These are phyloP conservation scores for Rhipidocladum racemiflorum DNA, from an alignment of 176 grass and related monocot species.

Conservation along the genomic window DNA sequence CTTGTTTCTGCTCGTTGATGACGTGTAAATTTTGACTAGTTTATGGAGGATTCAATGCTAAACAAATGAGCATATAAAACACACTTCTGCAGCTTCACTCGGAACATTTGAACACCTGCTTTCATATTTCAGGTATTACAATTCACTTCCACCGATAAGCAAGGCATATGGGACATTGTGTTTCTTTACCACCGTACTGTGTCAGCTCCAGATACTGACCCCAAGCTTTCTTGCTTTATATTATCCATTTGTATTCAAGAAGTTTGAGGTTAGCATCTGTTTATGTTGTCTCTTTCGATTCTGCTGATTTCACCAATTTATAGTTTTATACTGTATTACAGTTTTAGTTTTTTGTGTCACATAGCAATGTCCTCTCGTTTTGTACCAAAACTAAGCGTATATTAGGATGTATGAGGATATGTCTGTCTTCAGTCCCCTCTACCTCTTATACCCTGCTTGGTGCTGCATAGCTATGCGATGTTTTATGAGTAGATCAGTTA, in stretches of 20 bases:
- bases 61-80: neutral
- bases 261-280: conserved; percentile 57
- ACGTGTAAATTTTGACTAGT: neutral
- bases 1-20: neutral
- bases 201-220: conserved; percentile 34
- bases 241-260: conserved; percentile 49
- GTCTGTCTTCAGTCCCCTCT: neutral
- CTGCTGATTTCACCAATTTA: neutral
- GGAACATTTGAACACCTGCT: neutral
- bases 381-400: neutral
- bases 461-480: neutral
- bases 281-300: conserved; percentile 7
- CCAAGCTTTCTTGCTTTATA: neutral
- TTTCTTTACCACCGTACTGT: conserved; percentile 53
- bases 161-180: conserved; percentile 87
- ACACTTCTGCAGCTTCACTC: neutral
- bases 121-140: conserved; percentile 74
- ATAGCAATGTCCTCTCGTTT: neutral
- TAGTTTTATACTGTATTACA: neutral
- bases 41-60: neutral
- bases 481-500: neutral
- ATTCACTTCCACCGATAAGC: conserved; percentile 88
- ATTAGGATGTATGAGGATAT: neutral
- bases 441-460: neutral
- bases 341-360: neutral